Percentiles rank a stretch among this genome's conserved stretches.
Evolutionary conservation across 2,329 filamentous ascomycete species (phyloP).

Genomic region (Aspergillus alliaceus): DNA sequence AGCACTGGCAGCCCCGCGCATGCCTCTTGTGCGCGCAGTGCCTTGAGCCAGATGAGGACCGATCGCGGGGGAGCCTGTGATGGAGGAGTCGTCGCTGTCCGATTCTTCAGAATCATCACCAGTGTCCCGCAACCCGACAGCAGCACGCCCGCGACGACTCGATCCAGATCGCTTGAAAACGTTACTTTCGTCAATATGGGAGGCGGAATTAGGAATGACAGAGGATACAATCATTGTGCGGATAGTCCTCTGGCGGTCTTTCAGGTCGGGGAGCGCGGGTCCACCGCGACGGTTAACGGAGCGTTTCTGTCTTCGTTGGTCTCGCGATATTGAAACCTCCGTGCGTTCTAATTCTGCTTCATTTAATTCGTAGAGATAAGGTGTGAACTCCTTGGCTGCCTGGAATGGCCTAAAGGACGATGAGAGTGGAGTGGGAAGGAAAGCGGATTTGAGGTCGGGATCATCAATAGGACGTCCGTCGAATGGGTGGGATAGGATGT

Average conservation of each 20-base stretch:
- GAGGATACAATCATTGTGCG: slow-evolving; percentile 89
- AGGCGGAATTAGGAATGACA: slow-evolving; percentile 82
- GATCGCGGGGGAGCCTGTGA: slow-evolving; percentile 75
- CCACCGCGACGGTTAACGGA: slow-evolving; percentile 92
- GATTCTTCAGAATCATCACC: slow-evolving; percentile 83
- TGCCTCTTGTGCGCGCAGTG: slow-evolving; percentile 80
- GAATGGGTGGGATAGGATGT: slow-evolving; percentile 90
- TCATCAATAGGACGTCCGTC: slow-evolving; percentile 93
- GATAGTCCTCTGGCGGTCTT: slow-evolving; percentile 90
- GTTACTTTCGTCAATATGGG: slow-evolving; percentile 77
- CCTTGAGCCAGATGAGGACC: slow-evolving; percentile 66
- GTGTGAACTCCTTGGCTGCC: slow-evolving; percentile 89
- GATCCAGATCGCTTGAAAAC: slow-evolving; percentile 77
- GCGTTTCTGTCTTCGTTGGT: slow-evolving; percentile 91
- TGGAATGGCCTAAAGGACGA: slow-evolving; percentile 87
- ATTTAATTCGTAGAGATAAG: slow-evolving; percentile 90
- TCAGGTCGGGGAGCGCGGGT: slow-evolving; percentile 90
- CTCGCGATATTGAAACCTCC: slow-evolving; percentile 88
- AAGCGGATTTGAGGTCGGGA: slow-evolving; percentile 79
- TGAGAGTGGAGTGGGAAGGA: slow-evolving; percentile 79
- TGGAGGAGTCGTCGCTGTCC: slow-evolving; percentile 83
- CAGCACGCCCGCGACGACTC: slow-evolving; percentile 58
- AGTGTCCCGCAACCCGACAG: slow-evolving; percentile 57
- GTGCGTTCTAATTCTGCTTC: slow-evolving; percentile 87
- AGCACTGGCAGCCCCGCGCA: slow-evolving; percentile 83